Evolutionary conservation across 805 yeast species (phyloP).

Genomic region (Kuraishia piskuri): DNA sequence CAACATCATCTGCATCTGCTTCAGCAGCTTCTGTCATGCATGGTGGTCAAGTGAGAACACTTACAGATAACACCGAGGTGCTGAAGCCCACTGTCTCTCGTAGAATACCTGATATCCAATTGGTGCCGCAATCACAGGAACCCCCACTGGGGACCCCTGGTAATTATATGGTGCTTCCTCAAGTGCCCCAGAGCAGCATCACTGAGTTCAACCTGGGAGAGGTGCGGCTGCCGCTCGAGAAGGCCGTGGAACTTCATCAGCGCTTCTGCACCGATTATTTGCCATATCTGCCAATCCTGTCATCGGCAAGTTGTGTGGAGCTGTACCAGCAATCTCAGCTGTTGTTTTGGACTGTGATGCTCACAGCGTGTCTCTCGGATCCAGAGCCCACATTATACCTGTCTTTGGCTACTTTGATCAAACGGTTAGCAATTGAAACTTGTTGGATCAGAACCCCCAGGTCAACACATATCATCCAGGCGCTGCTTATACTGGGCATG

Average conservation of each 20-base stretch:
- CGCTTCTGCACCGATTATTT: constrained; percentile 58
- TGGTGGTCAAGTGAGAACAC: constrained; percentile 33
- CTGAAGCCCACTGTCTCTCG: constrained; percentile 29
- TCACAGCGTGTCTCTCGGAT: constrained; percentile 79
- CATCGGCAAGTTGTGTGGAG: constrained; percentile 63
- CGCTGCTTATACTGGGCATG: constrained; percentile 69
- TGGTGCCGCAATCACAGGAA: constrained; percentile 12
- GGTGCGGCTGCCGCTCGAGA: constrained; percentile 53
- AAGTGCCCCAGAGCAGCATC: constrained; percentile 16
- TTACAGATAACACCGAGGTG: constrained; percentile 22
- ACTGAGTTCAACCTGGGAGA: constrained; percentile 72
- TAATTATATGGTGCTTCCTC: not conserved
- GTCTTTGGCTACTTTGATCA: constrained; percentile 66
- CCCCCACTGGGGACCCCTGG: constrained; percentile 1
- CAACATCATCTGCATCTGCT: not conserved
- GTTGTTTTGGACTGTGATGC: constrained; percentile 84
- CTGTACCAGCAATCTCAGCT: constrained; percentile 77
- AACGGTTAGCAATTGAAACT: constrained; percentile 82
- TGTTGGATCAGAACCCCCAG: constrained; percentile 93
- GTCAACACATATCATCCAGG: constrained; percentile 89
- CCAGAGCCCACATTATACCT: constrained; percentile 80
- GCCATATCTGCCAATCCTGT: constrained; percentile 74
- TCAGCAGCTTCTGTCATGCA: constrained; percentile 19
- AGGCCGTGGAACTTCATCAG: constrained; percentile 67
- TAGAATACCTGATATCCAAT: not conserved